phyloP scores from a whole-genome alignment of 2,329 filamentous ascomycete genomes.

The Fusarium cyanostomum region DNA sequence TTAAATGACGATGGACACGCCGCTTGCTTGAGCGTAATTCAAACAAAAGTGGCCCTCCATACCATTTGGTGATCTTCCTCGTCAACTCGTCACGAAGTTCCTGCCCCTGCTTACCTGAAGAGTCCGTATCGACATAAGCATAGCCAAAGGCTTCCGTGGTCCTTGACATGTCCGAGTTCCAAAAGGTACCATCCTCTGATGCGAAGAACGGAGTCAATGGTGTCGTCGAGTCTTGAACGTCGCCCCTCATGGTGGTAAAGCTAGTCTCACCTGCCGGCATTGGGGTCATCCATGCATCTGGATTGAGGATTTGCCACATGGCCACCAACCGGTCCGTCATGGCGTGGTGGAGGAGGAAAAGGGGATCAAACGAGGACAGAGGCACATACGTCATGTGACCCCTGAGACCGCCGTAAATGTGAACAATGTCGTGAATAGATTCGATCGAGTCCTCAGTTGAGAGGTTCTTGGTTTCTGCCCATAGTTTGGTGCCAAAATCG shows the following conservation, averaged over 20 bases:
- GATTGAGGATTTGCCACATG: constrained; percentile 80
- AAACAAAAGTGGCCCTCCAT: constrained; percentile 47
- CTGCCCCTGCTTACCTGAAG: constrained; percentile 35
- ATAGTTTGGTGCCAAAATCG: constrained; percentile 75
- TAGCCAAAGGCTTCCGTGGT: constrained; percentile 73
- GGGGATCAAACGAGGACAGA: constrained; percentile 80
- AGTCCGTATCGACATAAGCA: constrained; percentile 72
- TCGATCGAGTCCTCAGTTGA: constrained; percentile 71
- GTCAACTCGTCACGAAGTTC: constrained; percentile 48
- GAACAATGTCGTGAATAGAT: constrained; percentile 70
- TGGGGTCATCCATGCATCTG: constrained; percentile 70
- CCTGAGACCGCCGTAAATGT: constrained; percentile 65
- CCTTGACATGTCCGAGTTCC: constrained; percentile 71
- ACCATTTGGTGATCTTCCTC: constrained; percentile 62
- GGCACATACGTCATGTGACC: constrained; percentile 77
- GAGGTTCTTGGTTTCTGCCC: constrained; percentile 59
- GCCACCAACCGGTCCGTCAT: constrained; percentile 80
- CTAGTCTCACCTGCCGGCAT: constrained; percentile 65
- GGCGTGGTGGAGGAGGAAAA: constrained; percentile 80
- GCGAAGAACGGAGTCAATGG: constrained; percentile 74
- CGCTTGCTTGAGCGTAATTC: constrained; percentile 26
- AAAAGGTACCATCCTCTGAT: constrained; percentile 67
- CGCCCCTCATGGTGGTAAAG: constrained; percentile 66
- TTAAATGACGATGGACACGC: not conserved
- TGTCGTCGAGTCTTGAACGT: constrained; percentile 64